phyloP scores from a whole-genome alignment of 441 rosid genomes.

The Pelargonium cotyledonis region DNA sequence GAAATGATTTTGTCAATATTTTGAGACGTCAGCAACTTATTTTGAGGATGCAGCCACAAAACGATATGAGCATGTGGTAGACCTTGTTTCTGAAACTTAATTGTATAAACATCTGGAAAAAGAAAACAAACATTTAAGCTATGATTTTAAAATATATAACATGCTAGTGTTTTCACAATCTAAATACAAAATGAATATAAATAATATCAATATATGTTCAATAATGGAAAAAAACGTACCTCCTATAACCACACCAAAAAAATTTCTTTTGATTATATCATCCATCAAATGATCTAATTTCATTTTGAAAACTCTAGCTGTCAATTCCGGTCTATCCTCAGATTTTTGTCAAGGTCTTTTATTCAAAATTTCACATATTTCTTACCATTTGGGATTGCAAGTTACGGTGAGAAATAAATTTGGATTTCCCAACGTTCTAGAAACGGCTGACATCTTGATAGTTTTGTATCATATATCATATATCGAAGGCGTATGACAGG shows the following conservation, averaged over 20 bases:
- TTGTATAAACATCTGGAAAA: slow-evolving; percentile 10
- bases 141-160: no score
- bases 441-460: slow-evolving; percentile 5
- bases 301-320: not conserved
- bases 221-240: not conserved
- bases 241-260: not conserved
- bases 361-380: not conserved
- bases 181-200: no score
- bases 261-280: no score
- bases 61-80: slow-evolving; percentile 19
- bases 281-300: not conserved
- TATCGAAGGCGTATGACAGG: no score
- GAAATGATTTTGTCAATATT: slow-evolving; percentile 11
- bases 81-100: slow-evolving; percentile 13
- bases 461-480: slow-evolving; percentile 10
- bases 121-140: no score
- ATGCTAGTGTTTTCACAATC: no score
- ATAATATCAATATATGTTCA: no score
- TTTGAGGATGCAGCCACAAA: not conserved
- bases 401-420: not conserved
- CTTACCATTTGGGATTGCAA: slow-evolving; percentile 10
- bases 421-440: not conserved
- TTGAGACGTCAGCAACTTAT: not conserved
- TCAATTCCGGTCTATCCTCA: slow-evolving; percentile 11
- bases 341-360: not conserved